phyloP scores from a whole-genome alignment of 192 early-diverging fungal genomes.

The Phlyctochytrium bullatum region DNA sequence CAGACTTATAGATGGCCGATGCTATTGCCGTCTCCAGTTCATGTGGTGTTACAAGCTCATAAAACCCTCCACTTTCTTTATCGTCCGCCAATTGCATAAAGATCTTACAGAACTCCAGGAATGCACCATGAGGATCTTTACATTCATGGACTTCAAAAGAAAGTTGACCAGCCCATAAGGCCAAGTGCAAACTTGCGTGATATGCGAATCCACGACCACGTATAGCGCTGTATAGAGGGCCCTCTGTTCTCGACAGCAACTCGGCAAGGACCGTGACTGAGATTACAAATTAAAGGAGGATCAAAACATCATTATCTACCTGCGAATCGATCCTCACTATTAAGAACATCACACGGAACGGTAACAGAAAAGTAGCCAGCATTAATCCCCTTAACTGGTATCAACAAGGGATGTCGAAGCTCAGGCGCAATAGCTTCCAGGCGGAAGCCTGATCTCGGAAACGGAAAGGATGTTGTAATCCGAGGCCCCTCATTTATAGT shows the following conservation, averaged over 20 bases:
- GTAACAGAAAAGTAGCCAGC: conserved; percentile 46
- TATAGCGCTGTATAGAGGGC: conserved; percentile 72
- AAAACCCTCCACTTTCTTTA: conserved; percentile 46
- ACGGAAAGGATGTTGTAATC: no score
- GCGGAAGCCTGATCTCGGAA: conserved; percentile 36
- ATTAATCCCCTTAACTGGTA: conserved; percentile 47
- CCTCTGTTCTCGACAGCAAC: conserved; percentile 68
- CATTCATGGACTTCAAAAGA: conserved; percentile 45
- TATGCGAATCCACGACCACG: conserved; percentile 76
- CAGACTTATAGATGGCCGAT: conserved; percentile 39
- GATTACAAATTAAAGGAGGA: neutral
- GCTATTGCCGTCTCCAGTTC: conserved; percentile 56
- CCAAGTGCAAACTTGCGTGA: conserved; percentile 54
- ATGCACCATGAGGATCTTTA: conserved; percentile 42
- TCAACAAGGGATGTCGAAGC: conserved; percentile 39
- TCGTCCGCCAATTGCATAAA: conserved; percentile 35
- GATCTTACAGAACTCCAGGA: conserved; percentile 46
- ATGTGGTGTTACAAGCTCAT: conserved; percentile 33
- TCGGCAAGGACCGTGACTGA: conserved; percentile 64
- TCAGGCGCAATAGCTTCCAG: conserved; percentile 12
- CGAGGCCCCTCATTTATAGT: no score
- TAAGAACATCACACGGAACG: conserved; percentile 53
- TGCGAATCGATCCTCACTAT: conserved; percentile 47
- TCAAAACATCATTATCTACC: conserved; percentile 15
- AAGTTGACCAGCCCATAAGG: conserved; percentile 59